Evolutionary conservation across 2,329 filamentous ascomycete genomes (phyloP).

Genomic region (Beauveria asiatica): DNA sequence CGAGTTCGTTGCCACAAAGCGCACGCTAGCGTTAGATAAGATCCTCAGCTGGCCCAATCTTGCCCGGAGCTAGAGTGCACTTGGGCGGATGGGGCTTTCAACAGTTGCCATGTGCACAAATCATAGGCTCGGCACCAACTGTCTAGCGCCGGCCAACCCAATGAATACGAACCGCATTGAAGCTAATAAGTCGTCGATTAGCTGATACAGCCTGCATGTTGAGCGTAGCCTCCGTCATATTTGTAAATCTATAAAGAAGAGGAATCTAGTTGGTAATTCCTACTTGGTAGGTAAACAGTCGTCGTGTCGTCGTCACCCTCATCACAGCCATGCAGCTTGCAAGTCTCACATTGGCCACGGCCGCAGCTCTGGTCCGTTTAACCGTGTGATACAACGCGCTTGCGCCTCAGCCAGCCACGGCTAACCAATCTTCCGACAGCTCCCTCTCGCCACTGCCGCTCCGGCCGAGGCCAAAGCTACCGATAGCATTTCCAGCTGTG

Average conservation of each 20-base stretch:
- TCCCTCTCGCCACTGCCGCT: background rate
- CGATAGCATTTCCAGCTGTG: constrained; percentile 16
- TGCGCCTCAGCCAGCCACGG: background rate
- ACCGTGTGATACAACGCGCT: background rate
- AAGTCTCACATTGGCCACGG: constrained; percentile 1
- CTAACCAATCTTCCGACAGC: background rate
- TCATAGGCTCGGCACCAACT: background rate
- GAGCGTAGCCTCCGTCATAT: background rate
- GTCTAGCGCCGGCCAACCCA: no score
- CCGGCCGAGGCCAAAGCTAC: constrained; percentile 8
- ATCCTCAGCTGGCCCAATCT: no score
- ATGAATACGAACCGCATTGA: no score
- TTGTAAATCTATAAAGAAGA: background rate
- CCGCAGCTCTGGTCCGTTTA: background rate
- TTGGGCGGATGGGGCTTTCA: no score
- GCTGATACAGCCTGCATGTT: background rate
- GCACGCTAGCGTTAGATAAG: no score
- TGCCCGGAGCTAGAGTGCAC: no score
- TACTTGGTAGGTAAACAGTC: no score
- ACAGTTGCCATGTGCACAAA: background rate
- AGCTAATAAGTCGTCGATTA: background rate
- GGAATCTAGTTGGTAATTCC: background rate
- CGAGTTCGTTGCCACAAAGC: no score
- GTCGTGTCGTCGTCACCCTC: no score
- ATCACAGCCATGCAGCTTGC: constrained; percentile 2